Evolutionary conservation across 805 yeast species (phyloP), one percentile per base, ranked within the genome.

Genomic region (Candida verbasci): DNA sequence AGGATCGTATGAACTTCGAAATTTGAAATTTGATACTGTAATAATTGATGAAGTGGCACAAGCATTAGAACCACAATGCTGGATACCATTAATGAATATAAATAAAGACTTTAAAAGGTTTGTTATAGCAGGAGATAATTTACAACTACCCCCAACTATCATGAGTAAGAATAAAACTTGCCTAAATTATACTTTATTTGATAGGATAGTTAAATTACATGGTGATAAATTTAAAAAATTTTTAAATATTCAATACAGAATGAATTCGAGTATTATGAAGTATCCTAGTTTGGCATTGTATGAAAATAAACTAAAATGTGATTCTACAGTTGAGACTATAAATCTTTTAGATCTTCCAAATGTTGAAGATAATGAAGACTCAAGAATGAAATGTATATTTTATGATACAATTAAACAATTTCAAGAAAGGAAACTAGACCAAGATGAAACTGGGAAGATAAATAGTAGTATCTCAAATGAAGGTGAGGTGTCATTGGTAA

Each of bases 21-120:
- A 25, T 6, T 62, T 68, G 3, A 52, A 79, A 9, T 86, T 91
- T 51, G 86, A 86, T 45, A 78, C 95, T 0, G 67, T 91, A 22
- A 84, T 93, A 9, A 89, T 91, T 24, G 98, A 91, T 60, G 98
- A 91, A 58, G 96, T 91, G 0, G 87, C 97, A 0, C 98, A 91
- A 56, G 74, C 96, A 9, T 60, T 91, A 37, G 96, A 91, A 51
- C 95, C 97, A 1, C 95, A 91, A 46, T 88, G 97, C 50, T 89
- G 97, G 97, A 88, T 91, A 17, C 97, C 98, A 1, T 42, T 93
- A 6, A 68, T 87, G 3, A n/a, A n/a, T n/a, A 72, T 74, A 25
- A 91, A 85, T 49, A 59, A 70, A 10, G 70, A 77, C 7, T 16
- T 76, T 28, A 68, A 70, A 24, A 71, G 79, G 37, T 56, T 91